Conservation (phyloP, 2,329 filamentous ascomycete species). For the Grosmannia serpens region DNA sequence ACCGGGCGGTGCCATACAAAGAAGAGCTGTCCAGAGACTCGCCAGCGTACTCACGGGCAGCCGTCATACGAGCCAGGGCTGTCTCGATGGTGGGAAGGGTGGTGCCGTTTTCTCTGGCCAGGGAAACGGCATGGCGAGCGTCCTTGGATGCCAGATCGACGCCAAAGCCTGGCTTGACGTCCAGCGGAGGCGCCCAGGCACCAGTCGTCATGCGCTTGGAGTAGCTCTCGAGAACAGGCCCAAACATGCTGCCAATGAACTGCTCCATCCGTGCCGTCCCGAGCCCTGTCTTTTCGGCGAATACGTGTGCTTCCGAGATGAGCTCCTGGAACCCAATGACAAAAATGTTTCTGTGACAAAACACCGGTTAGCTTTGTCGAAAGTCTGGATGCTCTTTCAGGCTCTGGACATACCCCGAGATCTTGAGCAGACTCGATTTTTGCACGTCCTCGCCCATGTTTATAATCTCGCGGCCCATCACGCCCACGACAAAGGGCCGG, state of each 20-base stretch:
- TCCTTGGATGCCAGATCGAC: constrained; percentile 4
- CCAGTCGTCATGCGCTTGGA: constrained; percentile 4
- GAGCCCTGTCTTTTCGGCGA: constrained; percentile 6
- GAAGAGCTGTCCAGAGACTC: not conserved
- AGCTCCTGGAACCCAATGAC: constrained; percentile 1
- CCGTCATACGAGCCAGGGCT: not conserved
- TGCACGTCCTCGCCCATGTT: constrained; percentile 5
- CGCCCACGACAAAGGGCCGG: not conserved
- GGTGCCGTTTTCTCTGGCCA: not conserved
- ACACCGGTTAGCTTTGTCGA: not conserved
- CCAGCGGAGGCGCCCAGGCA: not conserved
- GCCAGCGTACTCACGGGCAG: not conserved
- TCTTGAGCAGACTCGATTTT: constrained; percentile 5
- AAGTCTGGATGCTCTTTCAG: too few species aligned
- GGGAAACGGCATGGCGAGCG: not conserved
- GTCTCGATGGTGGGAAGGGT: not conserved
- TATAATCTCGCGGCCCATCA: constrained; percentile 2
- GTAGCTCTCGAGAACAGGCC: constrained; percentile 3
- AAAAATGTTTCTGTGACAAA: not conserved
- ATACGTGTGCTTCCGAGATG: constrained; percentile 1
- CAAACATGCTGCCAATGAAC: constrained; percentile 3
- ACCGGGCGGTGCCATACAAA: not conserved
- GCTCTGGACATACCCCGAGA: not conserved
- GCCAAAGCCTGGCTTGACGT: not conserved
- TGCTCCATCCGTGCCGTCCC: not conserved